These are phyloP conservation scores for Blastocrithidia nonstop DNA, from an alignment of 208 protist genomes.

Conservation along the genomic window DNA sequence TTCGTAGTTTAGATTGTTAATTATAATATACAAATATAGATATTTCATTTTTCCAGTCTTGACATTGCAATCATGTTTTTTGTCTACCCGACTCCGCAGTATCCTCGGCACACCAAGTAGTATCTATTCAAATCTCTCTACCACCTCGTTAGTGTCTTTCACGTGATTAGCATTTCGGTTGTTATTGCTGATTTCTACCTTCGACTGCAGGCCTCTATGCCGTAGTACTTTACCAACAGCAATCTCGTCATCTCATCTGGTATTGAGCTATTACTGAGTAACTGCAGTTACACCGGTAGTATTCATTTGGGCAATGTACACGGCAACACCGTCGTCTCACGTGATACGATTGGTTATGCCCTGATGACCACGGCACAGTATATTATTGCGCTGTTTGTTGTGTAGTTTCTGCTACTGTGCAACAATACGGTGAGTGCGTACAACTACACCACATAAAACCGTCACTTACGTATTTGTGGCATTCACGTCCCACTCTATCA, in stretches of 20 bases:
- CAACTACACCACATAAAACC: constrained; percentile 46
- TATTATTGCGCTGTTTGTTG: constrained; percentile 32
- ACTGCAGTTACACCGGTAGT: constrained; percentile 39
- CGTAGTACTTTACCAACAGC: constrained; percentile 30
- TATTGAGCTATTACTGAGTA: constrained; percentile 24
- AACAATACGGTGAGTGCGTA: constrained; percentile 18
- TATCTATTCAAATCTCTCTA: constrained; percentile 55
- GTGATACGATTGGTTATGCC: constrained; percentile 23
- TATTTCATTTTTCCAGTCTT: background rate
- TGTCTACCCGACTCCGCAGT: constrained; percentile 49
- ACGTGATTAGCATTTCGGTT: constrained; percentile 32
- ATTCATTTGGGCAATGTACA: constrained; percentile 22
- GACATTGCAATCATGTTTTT: constrained; percentile 38
- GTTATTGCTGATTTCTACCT: constrained; percentile 57
- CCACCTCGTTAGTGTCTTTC: constrained; percentile 17
- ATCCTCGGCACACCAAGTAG: constrained; percentile 43
- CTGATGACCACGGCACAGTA: constrained; percentile 55
- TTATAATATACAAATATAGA: background rate
- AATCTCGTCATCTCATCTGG: constrained; percentile 14
- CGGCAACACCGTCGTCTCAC: constrained; percentile 11
- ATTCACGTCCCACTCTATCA: constrained; percentile 69
- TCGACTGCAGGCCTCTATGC: constrained; percentile 29
- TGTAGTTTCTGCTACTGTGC: constrained; percentile 53
- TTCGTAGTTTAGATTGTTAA: background rate
- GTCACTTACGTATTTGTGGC: constrained; percentile 53